These are phyloP conservation scores for Seiridium cupressi DNA, from an alignment of 2,329 filamentous ascomycete genomes.

Conservation along the genomic window DNA sequence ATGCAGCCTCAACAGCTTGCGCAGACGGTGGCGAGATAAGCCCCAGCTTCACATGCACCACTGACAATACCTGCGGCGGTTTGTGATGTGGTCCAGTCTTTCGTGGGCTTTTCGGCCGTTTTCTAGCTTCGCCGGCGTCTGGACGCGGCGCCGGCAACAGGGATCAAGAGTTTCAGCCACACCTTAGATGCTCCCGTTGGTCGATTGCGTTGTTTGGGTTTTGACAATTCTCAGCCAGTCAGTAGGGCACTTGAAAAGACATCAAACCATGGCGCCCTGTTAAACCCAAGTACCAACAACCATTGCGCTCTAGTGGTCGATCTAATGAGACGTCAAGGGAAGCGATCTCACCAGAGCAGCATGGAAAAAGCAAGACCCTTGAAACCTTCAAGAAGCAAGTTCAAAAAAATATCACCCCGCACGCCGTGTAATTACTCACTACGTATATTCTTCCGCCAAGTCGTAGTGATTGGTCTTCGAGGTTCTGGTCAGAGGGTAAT, in stretches of 20 bases:
- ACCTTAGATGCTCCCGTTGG: background rate
- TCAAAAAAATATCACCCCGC: too few species aligned
- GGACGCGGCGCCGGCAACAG: background rate
- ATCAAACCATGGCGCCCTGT: background rate
- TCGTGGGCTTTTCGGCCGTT: background rate
- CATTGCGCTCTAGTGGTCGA: background rate
- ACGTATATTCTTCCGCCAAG: too few species aligned
- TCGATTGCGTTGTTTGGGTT: background rate
- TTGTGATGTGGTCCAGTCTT: background rate
- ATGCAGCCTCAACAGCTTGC: background rate
- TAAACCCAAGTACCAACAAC: background rate
- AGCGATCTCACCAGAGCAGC: too few species aligned
- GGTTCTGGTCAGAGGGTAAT: too few species aligned
- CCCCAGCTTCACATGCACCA: background rate
- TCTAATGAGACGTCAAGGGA: background rate
- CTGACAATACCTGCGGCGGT: too few species aligned
- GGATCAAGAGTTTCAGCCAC: conserved; percentile 7
- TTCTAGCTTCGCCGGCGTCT: background rate
- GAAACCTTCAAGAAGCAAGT: too few species aligned
- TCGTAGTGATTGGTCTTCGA: too few species aligned
- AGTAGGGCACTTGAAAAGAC: background rate
- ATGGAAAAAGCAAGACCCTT: too few species aligned
- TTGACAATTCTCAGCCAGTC: conserved; percentile 1
- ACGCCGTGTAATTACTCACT: too few species aligned
- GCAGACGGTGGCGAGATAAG: background rate